These are phyloP conservation scores for Blastobotrys muscicola DNA, from an alignment of 805 yeast genomes.

Conservation along the genomic window DNA sequence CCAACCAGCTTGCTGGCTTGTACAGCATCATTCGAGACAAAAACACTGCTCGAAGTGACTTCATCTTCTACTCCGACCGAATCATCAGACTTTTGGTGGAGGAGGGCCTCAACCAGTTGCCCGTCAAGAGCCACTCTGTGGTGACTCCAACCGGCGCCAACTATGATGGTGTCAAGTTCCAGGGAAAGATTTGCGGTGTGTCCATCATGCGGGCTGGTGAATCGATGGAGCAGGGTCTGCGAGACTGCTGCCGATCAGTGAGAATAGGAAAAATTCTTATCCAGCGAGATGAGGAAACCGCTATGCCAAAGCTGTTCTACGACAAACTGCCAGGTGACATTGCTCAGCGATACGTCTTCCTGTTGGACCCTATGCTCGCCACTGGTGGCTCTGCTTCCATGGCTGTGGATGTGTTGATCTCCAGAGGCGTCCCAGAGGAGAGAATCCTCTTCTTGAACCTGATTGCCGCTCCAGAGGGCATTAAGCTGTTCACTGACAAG, in stretches of 20 bases:
- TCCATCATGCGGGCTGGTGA: constrained; percentile 98
- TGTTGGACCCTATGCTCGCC: constrained; percentile 95
- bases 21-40: constrained; percentile 79
- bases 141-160: constrained; percentile 65
- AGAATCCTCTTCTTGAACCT: constrained; percentile 85
- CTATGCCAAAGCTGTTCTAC: constrained; percentile 81
- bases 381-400: constrained; percentile 97
- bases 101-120: constrained; percentile 89
- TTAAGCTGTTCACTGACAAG: constrained; percentile 60
- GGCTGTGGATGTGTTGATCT: constrained; percentile 87
- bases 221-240: constrained; percentile 95
- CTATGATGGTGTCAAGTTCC: constrained; percentile 63
- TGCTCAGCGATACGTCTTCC: constrained; percentile 74
- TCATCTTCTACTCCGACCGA: constrained; percentile 90
- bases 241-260: constrained; percentile 95
- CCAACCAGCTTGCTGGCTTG: constrained; percentile 80
- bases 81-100: constrained; percentile 90
- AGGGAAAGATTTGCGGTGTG: constrained; percentile 95
- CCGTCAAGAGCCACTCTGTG: constrained; percentile 62
- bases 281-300: constrained; percentile 98
- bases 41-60: constrained; percentile 77
- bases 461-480: constrained; percentile 93
- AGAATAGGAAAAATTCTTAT: constrained; percentile 93
- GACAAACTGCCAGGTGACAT: constrained; percentile 94
- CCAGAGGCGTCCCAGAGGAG: constrained; percentile 80